Percentiles rank a stretch among this genome's conserved stretches.
Conservation (phyloP, 2,329 filamentous ascomycete species). For the Ophiostoma montium region DNA sequence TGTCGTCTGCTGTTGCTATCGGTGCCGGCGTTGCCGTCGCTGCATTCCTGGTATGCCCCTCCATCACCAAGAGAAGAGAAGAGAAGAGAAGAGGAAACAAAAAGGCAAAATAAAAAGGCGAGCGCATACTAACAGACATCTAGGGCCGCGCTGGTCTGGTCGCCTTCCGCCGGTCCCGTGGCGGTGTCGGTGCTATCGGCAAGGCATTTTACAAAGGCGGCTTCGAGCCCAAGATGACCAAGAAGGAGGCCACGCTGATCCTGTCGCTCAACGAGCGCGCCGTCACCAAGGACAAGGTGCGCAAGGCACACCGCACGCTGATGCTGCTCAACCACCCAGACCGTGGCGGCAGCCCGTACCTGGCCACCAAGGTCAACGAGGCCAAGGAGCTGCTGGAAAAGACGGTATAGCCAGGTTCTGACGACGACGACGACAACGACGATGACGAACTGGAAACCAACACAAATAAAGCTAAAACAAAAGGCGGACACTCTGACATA, state of each 20-base stretch:
- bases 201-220: slow-evolving; percentile 96
- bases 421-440: not conserved
- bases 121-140: slow-evolving; percentile 11
- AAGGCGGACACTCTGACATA: slow-evolving; percentile 2
- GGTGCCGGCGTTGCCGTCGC: slow-evolving; percentile 48
- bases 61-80: no score
- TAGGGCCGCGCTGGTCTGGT: slow-evolving; percentile 87
- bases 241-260: slow-evolving; percentile 80
- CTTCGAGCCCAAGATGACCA: slow-evolving; percentile 93
- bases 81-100: not conserved
- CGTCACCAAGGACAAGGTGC: slow-evolving; percentile 81
- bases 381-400: slow-evolving; percentile 95
- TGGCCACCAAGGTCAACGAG: slow-evolving; percentile 97
- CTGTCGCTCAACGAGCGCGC: slow-evolving; percentile 77
- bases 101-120: not conserved
- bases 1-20: slow-evolving; percentile 46
- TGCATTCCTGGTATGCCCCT: slow-evolving; percentile 42
- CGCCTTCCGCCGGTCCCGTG: slow-evolving; percentile 69
- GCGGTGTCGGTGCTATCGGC: slow-evolving; percentile 65
- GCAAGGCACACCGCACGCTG: slow-evolving; percentile 85
- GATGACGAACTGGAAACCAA: not conserved
- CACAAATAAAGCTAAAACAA: not conserved
- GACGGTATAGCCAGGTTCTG: slow-evolving; percentile 10
- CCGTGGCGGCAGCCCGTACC: slow-evolving; percentile 87
- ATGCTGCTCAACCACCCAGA: slow-evolving; percentile 98